Conservation (phyloP, 2,329 filamentous ascomycete species). For the Phaeosphaeria sp. region DNA sequence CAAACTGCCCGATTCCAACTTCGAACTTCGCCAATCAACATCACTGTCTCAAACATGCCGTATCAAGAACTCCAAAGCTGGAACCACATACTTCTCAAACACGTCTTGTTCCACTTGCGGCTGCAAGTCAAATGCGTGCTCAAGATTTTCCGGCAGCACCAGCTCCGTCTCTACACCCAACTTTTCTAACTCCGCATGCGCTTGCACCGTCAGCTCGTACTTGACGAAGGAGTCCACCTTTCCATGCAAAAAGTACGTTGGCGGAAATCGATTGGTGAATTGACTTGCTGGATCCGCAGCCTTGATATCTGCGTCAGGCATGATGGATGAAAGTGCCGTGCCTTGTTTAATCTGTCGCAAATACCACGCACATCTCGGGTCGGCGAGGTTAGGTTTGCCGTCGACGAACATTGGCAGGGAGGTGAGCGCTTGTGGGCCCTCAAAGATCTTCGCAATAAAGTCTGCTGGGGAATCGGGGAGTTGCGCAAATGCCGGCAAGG, state of each 20-base stretch:
- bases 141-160: conserved; percentile 6
- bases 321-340: conserved; percentile 3
- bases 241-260: conserved; percentile 8
- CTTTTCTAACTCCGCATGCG: conserved; percentile 5
- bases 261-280: conserved; percentile 1
- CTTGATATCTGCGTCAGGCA: conserved; percentile 1
- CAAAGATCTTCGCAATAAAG: neutral
- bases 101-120: neutral
- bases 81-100: conserved; percentile 9
- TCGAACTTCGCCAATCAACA: too few species aligned
- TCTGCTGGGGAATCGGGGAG: neutral
- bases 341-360: conserved; percentile 10
- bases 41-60: conserved; percentile 7
- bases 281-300: neutral
- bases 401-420: conserved; percentile 4
- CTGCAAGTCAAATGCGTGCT: conserved; percentile 13
- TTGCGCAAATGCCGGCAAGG: conserved; percentile 1
- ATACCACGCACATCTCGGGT: conserved; percentile 10
- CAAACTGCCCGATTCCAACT: too few species aligned
- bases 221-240: conserved; percentile 5
- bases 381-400: conserved; percentile 4
- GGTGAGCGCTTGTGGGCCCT: conserved; percentile 2
- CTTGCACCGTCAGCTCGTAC: conserved; percentile 1
- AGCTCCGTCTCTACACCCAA: conserved; percentile 5
- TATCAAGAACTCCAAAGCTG: conserved; percentile 7